A percentile compares a stretch with the other conserved stretches of the same genome.
These are phyloP conservation scores for Tetrapisispora nanseiensis DNA, from an alignment of 805 yeast species.

Conservation along the genomic window DNA sequence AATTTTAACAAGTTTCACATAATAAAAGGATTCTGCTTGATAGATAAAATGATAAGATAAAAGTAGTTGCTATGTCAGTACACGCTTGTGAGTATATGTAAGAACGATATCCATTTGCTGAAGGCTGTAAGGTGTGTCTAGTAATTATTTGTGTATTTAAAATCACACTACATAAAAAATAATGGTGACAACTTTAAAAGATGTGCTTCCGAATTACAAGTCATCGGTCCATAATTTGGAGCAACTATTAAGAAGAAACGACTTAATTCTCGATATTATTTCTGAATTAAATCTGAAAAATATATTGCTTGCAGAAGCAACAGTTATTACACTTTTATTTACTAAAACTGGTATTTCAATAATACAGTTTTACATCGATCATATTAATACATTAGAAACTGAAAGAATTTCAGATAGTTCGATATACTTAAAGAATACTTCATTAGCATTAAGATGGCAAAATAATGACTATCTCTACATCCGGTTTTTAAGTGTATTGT, in stretches of 20 bases:
- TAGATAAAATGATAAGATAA: no score
- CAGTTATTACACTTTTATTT: conserved; percentile 14
- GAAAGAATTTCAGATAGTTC: conserved; percentile 1
- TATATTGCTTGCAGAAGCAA: conserved; percentile 8
- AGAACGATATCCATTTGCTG: no score
- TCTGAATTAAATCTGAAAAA: neutral
- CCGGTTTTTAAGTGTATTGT: conserved; percentile 10
- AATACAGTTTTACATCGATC: conserved; percentile 5
- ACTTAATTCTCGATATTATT: neutral
- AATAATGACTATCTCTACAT: conserved; percentile 3
- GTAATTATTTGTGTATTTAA: no score
- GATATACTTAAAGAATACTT: conserved; percentile 1
- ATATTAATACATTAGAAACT: neutral
- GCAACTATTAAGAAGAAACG: neutral
- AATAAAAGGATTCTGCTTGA: no score
- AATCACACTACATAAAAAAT: neutral
- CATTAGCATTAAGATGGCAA: neutral
- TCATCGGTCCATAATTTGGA: conserved; percentile 6
- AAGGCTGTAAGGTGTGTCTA: no score
- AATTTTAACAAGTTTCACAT: no score
- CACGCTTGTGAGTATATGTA: no score
- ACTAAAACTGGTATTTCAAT: conserved; percentile 20
- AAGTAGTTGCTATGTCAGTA: no score
- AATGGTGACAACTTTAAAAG: neutral
- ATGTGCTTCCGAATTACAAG: neutral